phyloP scores from a whole-genome alignment of 2,329 filamentous ascomycete species.

The Penicillium palitans region DNA sequence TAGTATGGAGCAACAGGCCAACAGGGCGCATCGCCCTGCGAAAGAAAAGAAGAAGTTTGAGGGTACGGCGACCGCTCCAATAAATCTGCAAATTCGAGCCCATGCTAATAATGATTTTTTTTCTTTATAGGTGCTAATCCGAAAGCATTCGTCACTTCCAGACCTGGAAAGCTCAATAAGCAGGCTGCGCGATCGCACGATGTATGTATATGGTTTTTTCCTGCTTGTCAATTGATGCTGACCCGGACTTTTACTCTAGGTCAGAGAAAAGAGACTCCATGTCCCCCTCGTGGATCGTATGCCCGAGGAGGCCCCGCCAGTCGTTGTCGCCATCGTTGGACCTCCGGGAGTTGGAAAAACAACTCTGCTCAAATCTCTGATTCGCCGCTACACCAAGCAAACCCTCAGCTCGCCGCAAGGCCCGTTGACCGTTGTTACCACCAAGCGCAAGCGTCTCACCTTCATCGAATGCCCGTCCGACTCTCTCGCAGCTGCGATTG shows the following conservation, averaged over 20 bases:
- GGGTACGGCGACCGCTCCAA: conserved; percentile 48
- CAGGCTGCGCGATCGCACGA: conserved; percentile 60
- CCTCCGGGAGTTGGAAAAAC: conserved; percentile 92
- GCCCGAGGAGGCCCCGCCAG: conserved; percentile 90
- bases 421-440: conserved; percentile 93
- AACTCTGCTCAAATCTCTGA: conserved; percentile 89
- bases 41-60: conserved; percentile 84
- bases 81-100: conserved; percentile 14
- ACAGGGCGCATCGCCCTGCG: conserved; percentile 79
- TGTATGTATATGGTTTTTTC: conserved; percentile 38
- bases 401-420: conserved; percentile 85
- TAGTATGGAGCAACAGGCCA: conserved; percentile 76
- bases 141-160: conserved; percentile 84
- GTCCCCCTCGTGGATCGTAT: conserved; percentile 94
- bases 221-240: conserved; percentile 14
- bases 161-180: conserved; percentile 76
- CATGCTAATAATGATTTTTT: conserved; percentile 11
- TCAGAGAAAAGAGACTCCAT: conserved; percentile 94
- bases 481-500: conserved; percentile 93
- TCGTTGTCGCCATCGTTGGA: conserved; percentile 90
- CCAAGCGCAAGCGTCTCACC: conserved; percentile 89
- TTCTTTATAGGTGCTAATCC: conserved; percentile 67
- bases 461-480: conserved; percentile 96
- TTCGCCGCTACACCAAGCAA: conserved; percentile 94
- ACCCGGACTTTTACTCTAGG: conserved; percentile 49